These are phyloP conservation scores for Racocetra persica DNA, from an alignment of 371 early-diverging fungal species.

Conservation along the genomic window DNA sequence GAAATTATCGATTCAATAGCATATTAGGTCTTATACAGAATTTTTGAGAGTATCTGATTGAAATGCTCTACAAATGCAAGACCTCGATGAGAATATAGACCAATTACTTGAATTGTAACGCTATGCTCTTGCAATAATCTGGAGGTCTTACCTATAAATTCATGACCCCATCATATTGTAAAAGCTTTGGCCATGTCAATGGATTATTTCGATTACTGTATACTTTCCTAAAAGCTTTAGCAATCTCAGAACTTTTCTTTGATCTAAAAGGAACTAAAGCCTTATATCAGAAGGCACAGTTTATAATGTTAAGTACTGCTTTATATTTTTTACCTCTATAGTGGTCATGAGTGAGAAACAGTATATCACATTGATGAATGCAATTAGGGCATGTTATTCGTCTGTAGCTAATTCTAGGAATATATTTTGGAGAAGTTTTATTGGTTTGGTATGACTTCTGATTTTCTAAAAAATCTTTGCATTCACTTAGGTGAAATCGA, in stretches of 20 bases:
- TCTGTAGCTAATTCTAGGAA: constrained; percentile 19
- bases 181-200: constrained; percentile 25
- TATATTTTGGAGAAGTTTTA: constrained; percentile 11
- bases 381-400: constrained; percentile 18
- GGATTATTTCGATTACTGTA: constrained; percentile 32
- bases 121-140: constrained; percentile 1
- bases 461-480: background rate
- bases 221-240: constrained; percentile 36
- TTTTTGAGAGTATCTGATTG: constrained; percentile 38
- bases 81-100: constrained; percentile 38
- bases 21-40: constrained; percentile 6
- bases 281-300: background rate
- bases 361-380: constrained; percentile 18
- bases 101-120: constrained; percentile 33
- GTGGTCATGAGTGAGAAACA: constrained; percentile 30
- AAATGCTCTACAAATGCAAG: constrained; percentile 32
- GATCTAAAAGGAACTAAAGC: constrained; percentile 26
- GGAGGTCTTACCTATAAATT: constrained; percentile 27
- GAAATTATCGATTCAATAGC: background rate
- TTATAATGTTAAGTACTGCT: constrained; percentile 35
- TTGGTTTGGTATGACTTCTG: background rate
- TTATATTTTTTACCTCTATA: constrained; percentile 22
- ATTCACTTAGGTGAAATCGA: background rate
- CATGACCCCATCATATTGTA: constrained; percentile 29
- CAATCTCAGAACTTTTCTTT: constrained; percentile 22